Base-by-base conservation (phyloP, 495 filamentous ascomycete species). In the Aspergillus indologenus region DNA sequence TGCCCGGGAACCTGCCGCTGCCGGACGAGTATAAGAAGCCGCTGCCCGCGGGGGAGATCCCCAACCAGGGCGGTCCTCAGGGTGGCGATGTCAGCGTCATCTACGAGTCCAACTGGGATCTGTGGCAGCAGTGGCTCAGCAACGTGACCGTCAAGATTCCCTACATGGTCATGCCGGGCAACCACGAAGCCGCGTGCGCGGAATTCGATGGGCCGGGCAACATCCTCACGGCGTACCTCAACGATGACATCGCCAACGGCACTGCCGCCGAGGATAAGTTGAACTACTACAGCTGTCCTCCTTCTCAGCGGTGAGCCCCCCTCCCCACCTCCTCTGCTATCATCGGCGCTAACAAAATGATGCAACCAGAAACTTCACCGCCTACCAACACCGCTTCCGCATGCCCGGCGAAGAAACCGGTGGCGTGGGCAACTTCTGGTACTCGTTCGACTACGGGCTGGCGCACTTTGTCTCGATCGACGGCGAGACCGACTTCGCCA, bases 371-470 rank as follows among this genome's bases (percentile, higher is more conserved):
- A 83, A 84, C 69, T 83, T 83, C 68, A 83, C 80, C 22, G 81
- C 80, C 60, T 83, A 83, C 81, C 74, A 76, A 64, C 78, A 78
- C 67, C 75, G 77, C 31, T 83, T 78, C 67, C 73, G 75, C 49
- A 82, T 81, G 77, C 72, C 80, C 5, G 73, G 72, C 9, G 66
- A 65, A 0, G 80, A 82, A 56, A 63, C 70, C 0, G 78, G 75
- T 0, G 78, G 73, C 3, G 76, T 80, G 12, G 72, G 73, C 0
- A 80, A 79, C 68, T 84, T 84, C 69, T 84, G 81, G 81, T 84
- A 80, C 68, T 82, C 79, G 4, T 83, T 82, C 65, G 78, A 83
- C 63, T 76, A 80, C 68, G 81, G 81, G 46, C 75, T 81, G 69
- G 68, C 73, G n/a, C 81, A 83, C 64, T 74, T 75, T 56, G 61